Base-by-base conservation (phyloP, 345 rosid genomes). In the Nasturtium officinale region DNA sequence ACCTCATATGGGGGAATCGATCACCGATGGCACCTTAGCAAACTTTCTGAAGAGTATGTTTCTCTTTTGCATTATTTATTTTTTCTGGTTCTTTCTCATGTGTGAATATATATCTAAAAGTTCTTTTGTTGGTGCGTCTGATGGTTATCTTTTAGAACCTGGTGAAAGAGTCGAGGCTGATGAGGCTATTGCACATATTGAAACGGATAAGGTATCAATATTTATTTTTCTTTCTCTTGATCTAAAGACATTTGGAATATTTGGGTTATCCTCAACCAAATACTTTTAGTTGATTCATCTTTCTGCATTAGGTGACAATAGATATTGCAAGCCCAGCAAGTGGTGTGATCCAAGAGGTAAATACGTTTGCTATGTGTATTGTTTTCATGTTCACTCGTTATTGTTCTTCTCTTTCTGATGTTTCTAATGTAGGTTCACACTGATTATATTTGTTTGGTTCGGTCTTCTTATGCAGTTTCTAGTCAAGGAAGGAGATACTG, bases 401-500 rank as follows among this genome's bases (percentile, higher is more conserved):
- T 33, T 40, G 29, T 11, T 54, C 9, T 35, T 30, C 65, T 62
- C 71, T 23, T 61, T 38, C 48, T 37, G 12, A 55, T 33, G 60
- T 64, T 21, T 29, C 16, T 37, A 51, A 51, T 47, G 48, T 51
- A 51, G 51, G 6, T 51, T 51, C 17, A 35, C 60, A 21, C 17
- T 52, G 33, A 32, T 30, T 33, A 20, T 9, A 29, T 46, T 13
- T 33, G 59, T 65, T 50, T 65, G 32, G 47, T 51, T 50, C 6
- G 18, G 58, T 65, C 30, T 35, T 50, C 47, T 30, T 17, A 52
- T 72, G 76, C 85, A 92, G 99, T 82, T 84, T 71, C 73, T 87
- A 57, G 99, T 92, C 58, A 92, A 89, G 75, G 99, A 88, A 83
- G 99, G 99, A 16, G 99, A 92, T 55, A 96, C 98, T 37, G 99